Base-by-base conservation (phyloP, 305 asterid genomes). In the Solanum aculeatissimum region DNA sequence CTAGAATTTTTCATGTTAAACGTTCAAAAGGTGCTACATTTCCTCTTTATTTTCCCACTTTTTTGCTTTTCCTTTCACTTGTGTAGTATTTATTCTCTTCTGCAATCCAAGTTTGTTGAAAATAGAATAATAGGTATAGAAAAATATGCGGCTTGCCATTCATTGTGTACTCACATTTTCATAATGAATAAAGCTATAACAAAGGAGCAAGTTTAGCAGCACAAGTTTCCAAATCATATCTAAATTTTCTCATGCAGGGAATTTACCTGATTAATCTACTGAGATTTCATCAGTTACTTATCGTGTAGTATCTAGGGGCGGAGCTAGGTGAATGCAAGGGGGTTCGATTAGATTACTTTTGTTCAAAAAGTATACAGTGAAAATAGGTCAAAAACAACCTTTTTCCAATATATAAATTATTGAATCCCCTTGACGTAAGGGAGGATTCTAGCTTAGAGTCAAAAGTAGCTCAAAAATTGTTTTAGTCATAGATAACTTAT, bases 1-100 rank as follows among this genome's bases (percentile, higher is more conserved):
- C 94, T 70, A 87, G 93, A 82, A 81, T 84, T 79, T 84, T 87
- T 60, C 89, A 88, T 80, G 63, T 62, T 83, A 79, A 81, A 75
- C 82, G 87, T 84, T 89, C 87, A 81, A 86, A 88, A 90, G 93
- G 95, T 91, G 85, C 74, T 81, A 69, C 51, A 12, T 35, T 32
- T 74, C 40, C 27, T 58, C 57, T 19, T 65, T 58, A 23, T 8
- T 70, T 70, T 47, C 12, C 9, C 29, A 1, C 54, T 21, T 19
- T 7, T n/a, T 43, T n/a, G 14, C 11, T 7, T 32, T 32, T 25
- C 11, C 32, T 38, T 63, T 85, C 35, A 23, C 29, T 42, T 40
- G 0, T 53, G 27, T 10, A 71, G 16, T 25, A 75, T 40, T 11
- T 69, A 13, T 65, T 65, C 43, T 38, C 38, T 65, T 66, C 18